Conservation (phyloP, 1,284 basidiomycete species). For the Schizophyllum amplum region DNA sequence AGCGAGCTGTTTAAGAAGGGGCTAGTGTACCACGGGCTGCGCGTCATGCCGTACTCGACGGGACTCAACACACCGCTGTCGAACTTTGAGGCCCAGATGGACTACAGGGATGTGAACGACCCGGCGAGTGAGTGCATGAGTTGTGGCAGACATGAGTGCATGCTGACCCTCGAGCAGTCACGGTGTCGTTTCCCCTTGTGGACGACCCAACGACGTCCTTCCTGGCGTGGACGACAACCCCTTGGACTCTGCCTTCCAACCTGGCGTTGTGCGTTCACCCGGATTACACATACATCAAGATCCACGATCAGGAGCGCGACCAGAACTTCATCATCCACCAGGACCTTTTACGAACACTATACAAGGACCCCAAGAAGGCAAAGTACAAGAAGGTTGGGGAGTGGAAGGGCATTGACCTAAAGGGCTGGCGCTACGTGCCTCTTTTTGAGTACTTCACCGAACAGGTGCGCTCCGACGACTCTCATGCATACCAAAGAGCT, state of each 20-base stretch:
- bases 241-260: conserved; percentile 98
- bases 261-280: conserved; percentile 95
- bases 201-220: conserved; percentile 90
- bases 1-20: conserved; percentile 85
- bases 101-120: conserved; percentile 93
- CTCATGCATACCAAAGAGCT: background rate
- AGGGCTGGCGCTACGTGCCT: conserved; percentile 94
- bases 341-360: conserved; percentile 79
- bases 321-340: conserved; percentile 94
- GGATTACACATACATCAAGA: conserved; percentile 94
- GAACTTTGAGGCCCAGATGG: conserved; percentile 95
- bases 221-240: conserved; percentile 98
- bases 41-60: conserved; percentile 98
- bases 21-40: conserved; percentile 90
- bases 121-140: conserved; percentile 64
- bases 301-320: conserved; percentile 85
- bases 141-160: background rate
- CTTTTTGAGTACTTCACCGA: conserved; percentile 97
- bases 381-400: conserved; percentile 89
- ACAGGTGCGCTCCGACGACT: conserved; percentile 42
- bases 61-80: conserved; percentile 95
- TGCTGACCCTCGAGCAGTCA: conserved; percentile 44
- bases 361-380: conserved; percentile 97
- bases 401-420: conserved; percentile 89
- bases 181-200: conserved; percentile 87